Conservation (phyloP, 2,329 filamentous ascomycete species). For the Fusarium algeriense region DNA sequence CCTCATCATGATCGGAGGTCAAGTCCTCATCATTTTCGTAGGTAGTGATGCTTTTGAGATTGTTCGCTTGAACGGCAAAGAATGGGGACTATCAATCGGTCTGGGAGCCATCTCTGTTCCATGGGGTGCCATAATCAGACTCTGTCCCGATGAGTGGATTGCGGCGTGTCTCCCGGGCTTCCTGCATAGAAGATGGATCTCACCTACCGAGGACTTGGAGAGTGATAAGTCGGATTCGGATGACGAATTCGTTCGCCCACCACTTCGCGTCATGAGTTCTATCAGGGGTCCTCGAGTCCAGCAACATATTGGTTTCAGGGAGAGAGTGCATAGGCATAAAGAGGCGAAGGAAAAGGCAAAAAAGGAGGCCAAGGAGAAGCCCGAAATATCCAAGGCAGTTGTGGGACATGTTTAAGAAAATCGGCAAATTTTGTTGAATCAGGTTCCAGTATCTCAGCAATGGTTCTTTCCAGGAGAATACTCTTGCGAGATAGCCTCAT, state of each 20-base stretch:
- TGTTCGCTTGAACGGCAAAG: slow-evolving; percentile 68
- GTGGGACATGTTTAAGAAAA: slow-evolving; percentile 18
- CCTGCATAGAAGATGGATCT: slow-evolving; percentile 46
- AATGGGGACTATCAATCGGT: slow-evolving; percentile 87
- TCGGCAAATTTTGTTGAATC: not conserved
- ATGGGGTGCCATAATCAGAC: slow-evolving; percentile 77
- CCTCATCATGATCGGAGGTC: slow-evolving; percentile 83
- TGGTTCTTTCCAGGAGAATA: not conserved
- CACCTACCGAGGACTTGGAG: slow-evolving; percentile 25
- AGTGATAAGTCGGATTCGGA: slow-evolving; percentile 37
- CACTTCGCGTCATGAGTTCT: slow-evolving; percentile 49
- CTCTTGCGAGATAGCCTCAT: not conserved
- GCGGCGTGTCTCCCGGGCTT: slow-evolving; percentile 47
- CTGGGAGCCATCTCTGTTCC: slow-evolving; percentile 82
- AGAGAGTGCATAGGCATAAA: slow-evolving; percentile 47
- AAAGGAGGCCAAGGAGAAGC: slow-evolving; percentile 1
- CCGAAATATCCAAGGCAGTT: slow-evolving; percentile 9
- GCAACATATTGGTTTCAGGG: slow-evolving; percentile 49
- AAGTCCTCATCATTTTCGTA: slow-evolving; percentile 86
- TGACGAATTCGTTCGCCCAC: slow-evolving; percentile 42
- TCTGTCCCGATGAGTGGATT: slow-evolving; percentile 74
- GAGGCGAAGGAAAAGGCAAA: slow-evolving; percentile 41
- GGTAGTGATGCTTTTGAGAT: slow-evolving; percentile 83
- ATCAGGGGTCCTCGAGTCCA: slow-evolving; percentile 49
- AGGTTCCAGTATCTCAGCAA: not conserved